Evolutionary conservation across 2,329 filamentous ascomycete genomes (phyloP).

Genomic region (Pseudomassariella vexata): DNA sequence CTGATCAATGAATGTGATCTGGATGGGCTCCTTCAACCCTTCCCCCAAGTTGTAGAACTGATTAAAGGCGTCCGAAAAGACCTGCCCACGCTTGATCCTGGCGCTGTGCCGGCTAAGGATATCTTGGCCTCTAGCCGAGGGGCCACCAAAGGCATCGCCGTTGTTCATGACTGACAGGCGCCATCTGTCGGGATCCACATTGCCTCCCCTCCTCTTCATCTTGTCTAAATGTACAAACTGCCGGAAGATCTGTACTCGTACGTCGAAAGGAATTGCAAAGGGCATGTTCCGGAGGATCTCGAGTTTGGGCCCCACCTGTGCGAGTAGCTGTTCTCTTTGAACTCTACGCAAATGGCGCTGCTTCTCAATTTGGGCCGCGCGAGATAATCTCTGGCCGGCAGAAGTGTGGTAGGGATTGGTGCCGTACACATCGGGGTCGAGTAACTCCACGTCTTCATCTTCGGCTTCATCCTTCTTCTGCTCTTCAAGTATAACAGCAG

Average conservation of each 20-base stretch:
- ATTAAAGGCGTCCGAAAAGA: constrained; percentile 81
- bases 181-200: constrained; percentile 70
- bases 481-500: constrained; percentile 82
- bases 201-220: constrained; percentile 59
- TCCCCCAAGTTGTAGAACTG: constrained; percentile 79
- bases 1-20: constrained; percentile 92
- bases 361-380: constrained; percentile 58
- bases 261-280: constrained; percentile 91
- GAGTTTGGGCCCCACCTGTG: constrained; percentile 76
- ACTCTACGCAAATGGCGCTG: constrained; percentile 61
- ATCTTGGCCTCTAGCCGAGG: constrained; percentile 22
- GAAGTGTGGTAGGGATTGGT: constrained; percentile 26
- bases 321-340: constrained; percentile 65
- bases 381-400: constrained; percentile 54
- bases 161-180: constrained; percentile 53
- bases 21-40: constrained; percentile 86
- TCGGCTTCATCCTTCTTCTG: constrained; percentile 66
- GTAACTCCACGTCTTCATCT: constrained; percentile 54
- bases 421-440: constrained; percentile 25
- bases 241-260: constrained; percentile 85
- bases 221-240: constrained; percentile 88
- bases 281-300: constrained; percentile 95
- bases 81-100: constrained; percentile 67
- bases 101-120: constrained; percentile 63
- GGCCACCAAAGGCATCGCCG: no score